Evolutionary conservation across 257 asterid species (phyloP).

Genomic region (Cruciata laevipes): DNA sequence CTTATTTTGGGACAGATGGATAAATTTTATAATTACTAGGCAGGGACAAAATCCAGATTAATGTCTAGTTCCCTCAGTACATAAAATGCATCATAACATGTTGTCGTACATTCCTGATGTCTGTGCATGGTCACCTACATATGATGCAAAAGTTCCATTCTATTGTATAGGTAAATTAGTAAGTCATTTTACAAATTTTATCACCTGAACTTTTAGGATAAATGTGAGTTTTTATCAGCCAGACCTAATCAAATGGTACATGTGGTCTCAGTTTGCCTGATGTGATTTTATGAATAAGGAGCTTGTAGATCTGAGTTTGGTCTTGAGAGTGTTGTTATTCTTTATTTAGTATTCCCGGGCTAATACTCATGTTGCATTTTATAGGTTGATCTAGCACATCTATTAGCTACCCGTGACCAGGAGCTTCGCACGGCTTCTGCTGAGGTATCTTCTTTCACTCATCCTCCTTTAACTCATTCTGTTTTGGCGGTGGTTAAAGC

Average conservation of each 20-base stretch:
- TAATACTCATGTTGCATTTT: slow-evolving; percentile 18
- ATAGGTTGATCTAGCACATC: slow-evolving; percentile 95
- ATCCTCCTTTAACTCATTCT: neutral
- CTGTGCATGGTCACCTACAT: neutral
- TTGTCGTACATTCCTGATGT: neutral
- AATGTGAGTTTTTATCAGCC: neutral
- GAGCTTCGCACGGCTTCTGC: slow-evolving; percentile 93
- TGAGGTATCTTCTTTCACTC: slow-evolving; percentile 42
- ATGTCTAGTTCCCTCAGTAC: too few relatives aligned
- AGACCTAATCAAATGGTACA: neutral
- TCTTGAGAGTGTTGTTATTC: neutral
- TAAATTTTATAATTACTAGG: neutral
- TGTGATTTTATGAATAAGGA: neutral
- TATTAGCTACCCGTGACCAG: slow-evolving; percentile 93
- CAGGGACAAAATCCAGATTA: neutral
- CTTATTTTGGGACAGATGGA: neutral
- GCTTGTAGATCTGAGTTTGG: neutral
- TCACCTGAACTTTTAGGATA: neutral
- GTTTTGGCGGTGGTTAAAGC: neutral
- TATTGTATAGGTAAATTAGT: neutral
- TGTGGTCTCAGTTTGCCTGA: neutral
- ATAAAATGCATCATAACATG: neutral
- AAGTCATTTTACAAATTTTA: neutral
- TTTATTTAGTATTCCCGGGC: neutral
- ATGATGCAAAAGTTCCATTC: too few relatives aligned